phyloP scores from a whole-genome alignment of 768 basidiomycete species.

The Omphalotus guepiniiformis region DNA sequence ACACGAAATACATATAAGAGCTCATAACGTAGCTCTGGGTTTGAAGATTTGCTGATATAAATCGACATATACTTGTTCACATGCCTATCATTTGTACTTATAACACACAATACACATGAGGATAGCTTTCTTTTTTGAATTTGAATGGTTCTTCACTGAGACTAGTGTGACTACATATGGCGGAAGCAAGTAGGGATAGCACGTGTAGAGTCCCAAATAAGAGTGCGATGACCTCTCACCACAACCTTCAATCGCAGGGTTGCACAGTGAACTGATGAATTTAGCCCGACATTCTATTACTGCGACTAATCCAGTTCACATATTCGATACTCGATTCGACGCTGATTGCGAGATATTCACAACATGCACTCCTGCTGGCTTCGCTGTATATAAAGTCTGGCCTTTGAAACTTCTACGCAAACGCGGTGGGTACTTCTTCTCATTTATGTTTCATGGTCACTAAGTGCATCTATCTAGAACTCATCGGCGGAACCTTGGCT shows the following conservation, averaged over 20 bases:
- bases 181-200: background rate
- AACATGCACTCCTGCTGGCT: conserved; percentile 71
- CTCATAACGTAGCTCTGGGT: background rate
- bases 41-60: background rate
- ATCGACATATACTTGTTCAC: background rate
- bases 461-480: conserved; percentile 42
- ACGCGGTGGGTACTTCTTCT: conserved; percentile 50
- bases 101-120: conserved; percentile 5
- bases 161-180: background rate
- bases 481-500: conserved; percentile 76
- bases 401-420: conserved; percentile 77
- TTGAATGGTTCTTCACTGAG: background rate
- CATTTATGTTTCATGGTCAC: conserved; percentile 12
- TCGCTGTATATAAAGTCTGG: conserved; percentile 75
- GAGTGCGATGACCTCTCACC: conserved; percentile 1
- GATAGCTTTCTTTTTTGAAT: conserved; percentile 1
- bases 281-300: conserved; percentile 82
- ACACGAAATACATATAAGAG: background rate
- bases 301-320: conserved; percentile 66
- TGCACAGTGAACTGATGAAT: conserved; percentile 53
- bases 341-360: conserved; percentile 81
- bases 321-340: conserved; percentile 77
- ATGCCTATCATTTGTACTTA: conserved; percentile 6
- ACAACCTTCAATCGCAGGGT: conserved; percentile 9
- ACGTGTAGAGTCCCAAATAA: conserved; percentile 1